Evolutionary conservation across 2,329 filamentous ascomycete genomes (phyloP).

Genomic region (Sporothrix mexicana): DNA sequence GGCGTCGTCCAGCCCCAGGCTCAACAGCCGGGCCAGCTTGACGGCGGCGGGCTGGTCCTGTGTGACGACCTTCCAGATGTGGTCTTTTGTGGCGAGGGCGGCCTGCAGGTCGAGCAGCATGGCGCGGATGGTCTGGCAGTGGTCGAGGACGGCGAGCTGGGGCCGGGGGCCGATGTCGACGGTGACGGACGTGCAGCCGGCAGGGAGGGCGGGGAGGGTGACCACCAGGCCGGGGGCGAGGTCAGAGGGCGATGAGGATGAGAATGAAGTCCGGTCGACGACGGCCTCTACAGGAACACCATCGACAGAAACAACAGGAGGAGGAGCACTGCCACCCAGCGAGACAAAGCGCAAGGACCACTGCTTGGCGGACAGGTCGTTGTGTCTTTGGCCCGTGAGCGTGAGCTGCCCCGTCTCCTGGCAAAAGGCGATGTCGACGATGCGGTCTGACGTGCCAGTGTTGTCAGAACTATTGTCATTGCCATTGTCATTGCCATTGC

Average conservation of each 20-base stretch:
- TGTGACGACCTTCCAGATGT: background rate
- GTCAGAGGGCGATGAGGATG: too few relatives aligned
- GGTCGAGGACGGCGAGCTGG: background rate
- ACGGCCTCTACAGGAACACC: background rate
- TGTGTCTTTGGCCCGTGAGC: too few relatives aligned
- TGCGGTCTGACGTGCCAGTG: background rate
- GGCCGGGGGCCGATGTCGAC: background rate
- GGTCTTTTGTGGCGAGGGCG: background rate
- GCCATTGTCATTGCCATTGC: background rate
- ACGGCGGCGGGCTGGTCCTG: background rate
- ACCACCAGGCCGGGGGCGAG: background rate
- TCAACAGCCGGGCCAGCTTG: background rate
- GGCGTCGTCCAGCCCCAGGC: background rate
- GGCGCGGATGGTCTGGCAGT: background rate
- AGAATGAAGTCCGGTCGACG: background rate
- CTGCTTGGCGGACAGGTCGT: background rate
- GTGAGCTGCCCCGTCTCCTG: background rate
- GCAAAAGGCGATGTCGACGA: background rate
- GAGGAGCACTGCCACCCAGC: background rate
- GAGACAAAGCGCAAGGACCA: background rate
- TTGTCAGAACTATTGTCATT: background rate
- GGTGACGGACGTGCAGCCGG: background rate
- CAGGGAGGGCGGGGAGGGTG: background rate
- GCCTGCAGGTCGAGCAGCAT: slow-evolving; percentile 1
- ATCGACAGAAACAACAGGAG: background rate